Base-by-base conservation (phyloP, 768 basidiomycete species). In the Trametes punicea region DNA sequence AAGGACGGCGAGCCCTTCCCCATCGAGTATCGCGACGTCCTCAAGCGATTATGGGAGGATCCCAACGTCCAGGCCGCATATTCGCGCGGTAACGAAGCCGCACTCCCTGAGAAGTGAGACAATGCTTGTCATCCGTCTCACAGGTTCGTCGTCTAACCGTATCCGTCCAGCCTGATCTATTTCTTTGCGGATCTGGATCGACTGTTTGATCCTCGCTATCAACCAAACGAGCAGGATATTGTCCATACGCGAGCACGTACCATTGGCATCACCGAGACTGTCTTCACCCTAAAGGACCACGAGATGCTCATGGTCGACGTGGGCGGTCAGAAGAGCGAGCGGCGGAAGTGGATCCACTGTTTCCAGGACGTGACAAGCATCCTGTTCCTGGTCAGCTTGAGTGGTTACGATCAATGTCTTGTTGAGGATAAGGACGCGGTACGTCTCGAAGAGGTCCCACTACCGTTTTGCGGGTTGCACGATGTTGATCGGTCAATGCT, bases 361-460 rank as follows among this genome's bases (percentile, higher is more conserved):
- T 95, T 94, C 75, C 91, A 94, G 73, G 90, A 95, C 66, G 93
- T 96, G 49, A 95, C 93, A 3, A 88, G 88, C 60, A 95, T 98
- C 50, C 72, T 97, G 47, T 98, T 98, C 74, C 69, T 96, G 62
- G 92, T 93, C 63, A 90, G 90, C 64, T 72, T 97, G 64, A 92
- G 89, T 64, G 94, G 94, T 52, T 98, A 94, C 69, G 93, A 97
- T 69, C 90, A 95, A 67, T 94, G 93, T 73, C 75, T 97, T 38
- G 88, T 95, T 31, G 94, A 96, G 69, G 94, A 97, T 65, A 85
- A 83, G 72, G 90, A 93, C 69, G 89, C 90, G 61, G 90, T 93
- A 65, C 55, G 90, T 79, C 8, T 15, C 52, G 21, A 26, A 23
- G 23, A 51, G 51, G 23, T 9, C 34, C 34, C 7, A 36, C 5